Evolutionary conservation across 805 yeast genomes (phyloP), one percentile per base, ranked within the genome.

Genomic region (Debaryomyces castellii): DNA sequence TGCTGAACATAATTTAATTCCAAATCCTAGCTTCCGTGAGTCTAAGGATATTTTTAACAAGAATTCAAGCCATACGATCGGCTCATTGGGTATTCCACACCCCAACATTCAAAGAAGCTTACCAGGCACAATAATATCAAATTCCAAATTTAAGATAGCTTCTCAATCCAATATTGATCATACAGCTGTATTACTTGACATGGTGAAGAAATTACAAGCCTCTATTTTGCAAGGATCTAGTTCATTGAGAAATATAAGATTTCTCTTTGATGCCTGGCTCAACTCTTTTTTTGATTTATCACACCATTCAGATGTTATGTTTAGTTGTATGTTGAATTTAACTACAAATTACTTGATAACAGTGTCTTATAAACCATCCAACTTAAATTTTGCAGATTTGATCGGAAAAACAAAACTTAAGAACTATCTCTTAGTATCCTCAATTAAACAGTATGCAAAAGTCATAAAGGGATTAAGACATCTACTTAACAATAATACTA

Each of bases 301-400:
- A 5, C 57, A 44, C 43, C 38, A 32, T 9, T 56, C 61, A 11
- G 52, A 53, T 14, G 42, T 62, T 40, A 62, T 70, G 69, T 67
- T 69, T 47, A 62, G 63, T 53, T 67, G 72, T 42, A 62, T 70
- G 44, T 40, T 65, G 33, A 70, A 70, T 51, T 60, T 70, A 45
- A 65, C 73, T 34, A 66, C 74, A 10, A 70, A 70, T 51, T 70
- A 64, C 46, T 51, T 70, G 42, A 60, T 67, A 28, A 58, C 72
- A 32, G 28, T 16, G 3, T 22, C 38, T 3, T 44, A 32, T 23
- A 44, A 23, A 5, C 21, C 39, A 5, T 25, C 34, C 18, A 41
- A 43, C 20, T 30, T 51, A 6, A 45, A 40, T n/a, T 42, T 54
- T 14, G 51, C 43, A 14, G 43, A 47, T 32, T 48, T 51, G 7